These are phyloP conservation scores for Sphaerobolus stellatus DNA, from an alignment of 1,284 basidiomycete genomes.

Conservation along the genomic window DNA sequence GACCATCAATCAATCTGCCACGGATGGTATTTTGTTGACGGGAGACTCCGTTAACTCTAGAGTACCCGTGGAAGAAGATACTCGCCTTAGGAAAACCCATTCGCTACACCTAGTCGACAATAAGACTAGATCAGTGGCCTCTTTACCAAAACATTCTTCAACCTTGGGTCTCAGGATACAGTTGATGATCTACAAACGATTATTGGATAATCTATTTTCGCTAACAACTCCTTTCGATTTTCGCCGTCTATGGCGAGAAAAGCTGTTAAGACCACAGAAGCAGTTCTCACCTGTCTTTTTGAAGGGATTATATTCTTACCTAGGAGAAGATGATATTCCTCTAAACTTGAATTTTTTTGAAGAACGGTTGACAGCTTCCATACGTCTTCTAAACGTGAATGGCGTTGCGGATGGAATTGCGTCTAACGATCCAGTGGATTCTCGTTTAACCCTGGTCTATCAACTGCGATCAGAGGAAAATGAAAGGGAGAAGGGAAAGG, in stretches of 20 bases:
- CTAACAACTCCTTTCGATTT: constrained; percentile 51
- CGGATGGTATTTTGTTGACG: constrained; percentile 27
- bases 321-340: constrained; percentile 29
- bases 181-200: constrained; percentile 80
- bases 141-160: constrained; percentile 63
- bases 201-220: constrained; percentile 56
- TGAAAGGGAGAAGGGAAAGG: not conserved
- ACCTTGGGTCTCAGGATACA: constrained; percentile 66
- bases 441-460: constrained; percentile 36
- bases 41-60: not conserved
- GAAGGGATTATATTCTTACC: constrained; percentile 45
- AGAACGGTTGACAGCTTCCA: constrained; percentile 28
- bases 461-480: constrained; percentile 17
- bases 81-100: constrained; percentile 22
- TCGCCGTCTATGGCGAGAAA: constrained; percentile 50
- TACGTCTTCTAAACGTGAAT: constrained; percentile 29
- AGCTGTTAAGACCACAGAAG: constrained; percentile 42
- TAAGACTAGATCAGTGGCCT: constrained; percentile 65
- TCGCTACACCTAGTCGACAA: constrained; percentile 66
- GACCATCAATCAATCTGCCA: constrained; percentile 17
- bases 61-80: constrained; percentile 6
- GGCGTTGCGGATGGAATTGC: constrained; percentile 3
- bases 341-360: constrained; percentile 30
- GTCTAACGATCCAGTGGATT: constrained; percentile 22
- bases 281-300: constrained; percentile 60